These are phyloP conservation scores for Fragaria vesca DNA, from an alignment of 306 rosid genomes.

Conservation along the genomic window DNA sequence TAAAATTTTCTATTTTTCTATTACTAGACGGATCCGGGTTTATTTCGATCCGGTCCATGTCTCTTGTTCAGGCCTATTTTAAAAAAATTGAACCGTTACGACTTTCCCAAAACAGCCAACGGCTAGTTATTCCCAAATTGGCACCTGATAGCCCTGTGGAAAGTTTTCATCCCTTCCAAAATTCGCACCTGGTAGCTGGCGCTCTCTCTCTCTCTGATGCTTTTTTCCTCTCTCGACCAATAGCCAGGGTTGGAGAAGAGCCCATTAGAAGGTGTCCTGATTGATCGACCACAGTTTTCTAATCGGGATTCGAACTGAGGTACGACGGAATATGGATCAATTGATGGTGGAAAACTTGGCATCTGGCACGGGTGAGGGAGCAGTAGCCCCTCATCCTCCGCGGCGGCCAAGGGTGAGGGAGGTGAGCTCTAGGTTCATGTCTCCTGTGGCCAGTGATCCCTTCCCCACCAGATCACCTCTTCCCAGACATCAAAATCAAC, in stretches of 20 bases:
- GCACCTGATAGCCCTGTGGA: background rate
- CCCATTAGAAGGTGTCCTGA: background rate
- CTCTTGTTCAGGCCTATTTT: background rate
- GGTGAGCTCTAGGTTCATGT: conserved; percentile 89
- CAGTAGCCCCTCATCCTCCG: conserved; percentile 32
- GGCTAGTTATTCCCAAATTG: conserved; percentile 34
- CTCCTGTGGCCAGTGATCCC: conserved; percentile 33
- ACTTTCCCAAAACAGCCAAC: conserved; percentile 25
- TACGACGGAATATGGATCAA: conserved; percentile 20
- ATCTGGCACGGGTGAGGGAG: background rate
- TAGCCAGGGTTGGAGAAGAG: background rate
- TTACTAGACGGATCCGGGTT: no score
- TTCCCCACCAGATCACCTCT: conserved; percentile 29
- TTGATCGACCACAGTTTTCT: background rate
- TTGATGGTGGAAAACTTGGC: conserved; percentile 20
- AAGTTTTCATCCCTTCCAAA: background rate
- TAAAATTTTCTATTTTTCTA: no score
- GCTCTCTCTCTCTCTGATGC: background rate
- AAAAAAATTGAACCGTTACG: conserved; percentile 43
- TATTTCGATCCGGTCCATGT: no score
- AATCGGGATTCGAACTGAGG: background rate
- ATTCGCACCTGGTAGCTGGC: background rate
- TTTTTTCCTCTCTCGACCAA: background rate
- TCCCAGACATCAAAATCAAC: conserved; percentile 18
- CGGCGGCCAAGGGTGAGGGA: conserved; percentile 85